phyloP scores from a whole-genome alignment of 192 early-diverging fungal species.

The Coemansia sp. region DNA sequence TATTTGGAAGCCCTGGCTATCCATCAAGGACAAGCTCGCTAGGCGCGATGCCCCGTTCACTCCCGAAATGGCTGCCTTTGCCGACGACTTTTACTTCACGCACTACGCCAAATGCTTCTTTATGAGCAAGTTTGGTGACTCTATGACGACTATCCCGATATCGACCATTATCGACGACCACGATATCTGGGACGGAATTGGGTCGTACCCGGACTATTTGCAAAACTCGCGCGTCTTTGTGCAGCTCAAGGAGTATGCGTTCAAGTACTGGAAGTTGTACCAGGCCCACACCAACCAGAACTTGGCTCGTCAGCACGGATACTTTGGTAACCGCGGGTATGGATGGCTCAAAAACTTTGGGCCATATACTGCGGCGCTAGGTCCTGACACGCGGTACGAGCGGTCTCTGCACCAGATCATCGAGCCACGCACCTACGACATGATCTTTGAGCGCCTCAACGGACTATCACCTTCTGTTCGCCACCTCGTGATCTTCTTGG shows the following conservation, averaged over 20 bases:
- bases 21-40: constrained; percentile 54
- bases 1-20: constrained; percentile 64
- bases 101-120: constrained; percentile 68
- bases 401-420: constrained; percentile 66
- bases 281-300: constrained; percentile 76
- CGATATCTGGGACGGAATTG: constrained; percentile 85
- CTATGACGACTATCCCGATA: constrained; percentile 75
- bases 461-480: constrained; percentile 48
- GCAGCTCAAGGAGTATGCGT: constrained; percentile 71
- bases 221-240: constrained; percentile 69
- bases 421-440: constrained; percentile 60
- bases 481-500: constrained; percentile 72
- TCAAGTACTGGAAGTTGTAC: constrained; percentile 81
- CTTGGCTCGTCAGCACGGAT: constrained; percentile 59
- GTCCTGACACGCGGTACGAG: constrained; percentile 75
- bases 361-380: constrained; percentile 62
- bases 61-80: constrained; percentile 57
- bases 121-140: constrained; percentile 61
- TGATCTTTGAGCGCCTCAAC: constrained; percentile 60
- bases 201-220: constrained; percentile 78
- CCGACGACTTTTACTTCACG: constrained; percentile 71
- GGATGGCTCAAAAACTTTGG: constrained; percentile 71
- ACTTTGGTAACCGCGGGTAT: constrained; percentile 60
- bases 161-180: constrained; percentile 85
- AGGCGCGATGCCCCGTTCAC: constrained; percentile 59